Percentiles rank a stretch among this genome's conserved stretches.
phyloP scores from a whole-genome alignment of 140 eudicot species.

The Senecio squalidus region DNA sequence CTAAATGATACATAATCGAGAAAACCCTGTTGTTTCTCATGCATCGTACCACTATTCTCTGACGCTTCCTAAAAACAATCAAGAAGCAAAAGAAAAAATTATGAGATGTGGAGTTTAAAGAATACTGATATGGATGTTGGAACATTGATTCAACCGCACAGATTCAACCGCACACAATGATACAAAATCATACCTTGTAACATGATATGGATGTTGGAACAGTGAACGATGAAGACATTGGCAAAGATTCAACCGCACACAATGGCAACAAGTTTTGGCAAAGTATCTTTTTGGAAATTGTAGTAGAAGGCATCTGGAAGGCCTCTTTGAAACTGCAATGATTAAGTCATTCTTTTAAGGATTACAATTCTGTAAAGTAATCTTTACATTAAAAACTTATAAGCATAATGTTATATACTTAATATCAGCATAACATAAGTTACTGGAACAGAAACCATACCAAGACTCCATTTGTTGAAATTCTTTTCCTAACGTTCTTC shows the following conservation, averaged over 20 bases:
- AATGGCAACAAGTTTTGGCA: constrained; percentile 68
- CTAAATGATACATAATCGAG: constrained; percentile 51
- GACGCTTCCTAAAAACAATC: constrained; percentile 44
- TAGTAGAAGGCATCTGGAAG: constrained; percentile 75
- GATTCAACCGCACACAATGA: not conserved
- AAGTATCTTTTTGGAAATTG: constrained; percentile 60
- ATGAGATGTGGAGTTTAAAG: too few relatives aligned
- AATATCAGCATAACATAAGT: not conserved
- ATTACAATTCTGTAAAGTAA: not conserved
- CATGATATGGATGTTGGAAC: constrained; percentile 72
- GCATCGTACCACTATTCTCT: constrained; percentile 8
- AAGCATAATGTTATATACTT: constrained; percentile 1
- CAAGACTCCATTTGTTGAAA: constrained; percentile 84
- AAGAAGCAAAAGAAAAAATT: not conserved
- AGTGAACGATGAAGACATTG: constrained; percentile 25
- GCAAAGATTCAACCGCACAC: constrained; percentile 52
- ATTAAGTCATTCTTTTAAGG: constrained; percentile 10
- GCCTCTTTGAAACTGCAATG: constrained; percentile 80
- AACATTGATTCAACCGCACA: not conserved
- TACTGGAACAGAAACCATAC: constrained; percentile 40
- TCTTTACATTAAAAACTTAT: not conserved
- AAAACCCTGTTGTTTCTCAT: constrained; percentile 33
- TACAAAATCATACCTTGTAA: constrained; percentile 52
- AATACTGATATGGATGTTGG: not conserved
- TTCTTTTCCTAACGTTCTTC: constrained; percentile 75